Evolutionary conservation across 257 asterid species (phyloP).

Genomic region (Solanum paucissectum): DNA sequence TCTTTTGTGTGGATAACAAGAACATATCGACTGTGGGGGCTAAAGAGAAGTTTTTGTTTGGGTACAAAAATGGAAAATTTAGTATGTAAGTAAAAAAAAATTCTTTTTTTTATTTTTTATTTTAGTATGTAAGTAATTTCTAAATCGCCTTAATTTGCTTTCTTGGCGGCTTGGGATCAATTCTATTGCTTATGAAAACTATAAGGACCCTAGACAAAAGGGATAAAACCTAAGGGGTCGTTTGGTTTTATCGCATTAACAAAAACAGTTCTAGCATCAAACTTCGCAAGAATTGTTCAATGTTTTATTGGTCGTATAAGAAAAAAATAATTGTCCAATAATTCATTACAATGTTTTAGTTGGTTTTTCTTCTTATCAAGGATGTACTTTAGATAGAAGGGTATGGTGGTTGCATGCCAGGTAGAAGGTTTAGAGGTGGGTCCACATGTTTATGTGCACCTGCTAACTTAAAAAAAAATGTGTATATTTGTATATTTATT

Average conservation of each 20-base stretch:
- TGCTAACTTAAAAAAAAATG: too few relatives aligned
- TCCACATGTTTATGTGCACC: not conserved
- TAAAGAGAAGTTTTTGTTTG: not conserved
- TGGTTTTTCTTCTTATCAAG: not conserved
- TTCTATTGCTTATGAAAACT: not conserved
- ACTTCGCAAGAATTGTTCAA: too few relatives aligned
- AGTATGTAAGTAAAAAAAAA: not conserved
- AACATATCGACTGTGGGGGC: not conserved
- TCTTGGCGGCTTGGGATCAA: not conserved
- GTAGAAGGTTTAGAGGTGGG: not conserved
- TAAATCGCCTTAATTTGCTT: not conserved
- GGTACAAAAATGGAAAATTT: not conserved
- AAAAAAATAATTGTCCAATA: too few relatives aligned
- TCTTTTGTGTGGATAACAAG: constrained; percentile 1
- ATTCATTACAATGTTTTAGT: not conserved
- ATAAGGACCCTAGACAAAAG: not conserved
- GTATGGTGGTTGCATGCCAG: too few relatives aligned
- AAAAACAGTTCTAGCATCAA: not conserved
- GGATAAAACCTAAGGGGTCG: not conserved
- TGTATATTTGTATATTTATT: too few relatives aligned
- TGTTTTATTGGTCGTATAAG: not conserved
- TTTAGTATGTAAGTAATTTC: not conserved
- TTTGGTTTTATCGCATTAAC: not conserved
- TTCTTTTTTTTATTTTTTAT: too few relatives aligned
- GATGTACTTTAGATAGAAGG: not conserved